A percentile compares a stretch with the other conserved stretches of the same genome.
Evolutionary conservation across 106 monocot species (phyloP).

Genomic region (Apostasia shenzhenica): DNA sequence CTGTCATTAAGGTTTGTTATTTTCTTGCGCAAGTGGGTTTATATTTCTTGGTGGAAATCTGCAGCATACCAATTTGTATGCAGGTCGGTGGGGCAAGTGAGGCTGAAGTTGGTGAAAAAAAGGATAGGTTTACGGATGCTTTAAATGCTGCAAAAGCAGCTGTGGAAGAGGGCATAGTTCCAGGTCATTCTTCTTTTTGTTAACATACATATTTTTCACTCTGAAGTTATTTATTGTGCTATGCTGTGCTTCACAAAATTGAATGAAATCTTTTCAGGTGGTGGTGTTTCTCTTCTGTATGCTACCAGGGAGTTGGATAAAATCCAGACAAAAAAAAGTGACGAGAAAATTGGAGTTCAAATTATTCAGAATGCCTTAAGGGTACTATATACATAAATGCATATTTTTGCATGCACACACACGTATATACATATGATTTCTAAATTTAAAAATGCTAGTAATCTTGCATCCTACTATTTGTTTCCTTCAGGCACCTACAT

Average conservation of each 20-base stretch:
- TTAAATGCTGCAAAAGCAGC: conserved; percentile 84
- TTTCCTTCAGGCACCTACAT: conserved; percentile 53
- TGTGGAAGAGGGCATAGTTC: conserved; percentile 81
- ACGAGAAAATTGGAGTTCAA: conserved; percentile 81
- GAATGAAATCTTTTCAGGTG: conserved; percentile 30
- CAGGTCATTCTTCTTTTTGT: conserved; percentile 32
- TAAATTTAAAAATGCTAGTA: background rate
- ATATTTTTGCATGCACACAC: background rate
- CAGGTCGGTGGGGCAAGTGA: conserved; percentile 90
- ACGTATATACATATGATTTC: background rate
- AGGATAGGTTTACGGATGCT: conserved; percentile 85
- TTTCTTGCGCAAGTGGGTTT: background rate
- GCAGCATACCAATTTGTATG: background rate
- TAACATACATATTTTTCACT: too few relatives aligned
- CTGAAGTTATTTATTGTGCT: background rate
- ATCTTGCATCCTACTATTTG: background rate
- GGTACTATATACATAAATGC: conserved; percentile 18
- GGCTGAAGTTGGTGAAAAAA: conserved; percentile 83
- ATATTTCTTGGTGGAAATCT: background rate
- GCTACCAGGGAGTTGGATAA: conserved; percentile 58
- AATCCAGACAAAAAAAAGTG: conserved; percentile 49
- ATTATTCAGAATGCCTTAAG: conserved; percentile 77
- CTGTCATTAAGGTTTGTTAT: conserved; percentile 72
- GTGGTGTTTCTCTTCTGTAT: conserved; percentile 84
- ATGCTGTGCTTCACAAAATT: too few relatives aligned